Evolutionary conservation across 495 filamentous ascomycete species (phyloP), one percentile per base, ranked within the genome.

Genomic region (Cercophora samala): DNA sequence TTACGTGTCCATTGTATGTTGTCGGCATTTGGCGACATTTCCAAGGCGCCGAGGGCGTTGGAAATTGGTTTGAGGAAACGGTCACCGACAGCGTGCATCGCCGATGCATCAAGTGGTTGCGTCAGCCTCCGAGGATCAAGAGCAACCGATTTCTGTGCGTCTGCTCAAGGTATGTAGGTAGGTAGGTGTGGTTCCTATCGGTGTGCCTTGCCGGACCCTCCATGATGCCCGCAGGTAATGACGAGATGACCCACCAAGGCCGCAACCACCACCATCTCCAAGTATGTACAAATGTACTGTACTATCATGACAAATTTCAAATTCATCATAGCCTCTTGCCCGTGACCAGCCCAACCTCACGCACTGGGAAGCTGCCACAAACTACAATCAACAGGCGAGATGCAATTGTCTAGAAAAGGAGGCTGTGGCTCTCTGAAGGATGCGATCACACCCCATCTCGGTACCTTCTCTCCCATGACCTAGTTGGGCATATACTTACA

Each of bases 11-110:
- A 64, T 68, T 59, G 63, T 46, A 24, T 53, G n/a, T 24, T 37
- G 9, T 64, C 68, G 64, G 66, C 66, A 68, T 23, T 68, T 68
- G 62, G 21, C 61, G 15, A 19, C 6, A 56, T 23, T 21, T 8
- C 53, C 4, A 56, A 23, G n/a, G n/a, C 53, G 53, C 22, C 18
- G 53, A 56, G 53, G n/a, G 22, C 53, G 53, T 56, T 15, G 53
- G 22, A 56, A 56, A 56, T 21, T 56, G 53, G 22, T 56, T 56
- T 56, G n/a, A 46, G 15, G 37, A 46, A 56, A 23, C 53, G 53
- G 53, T 56, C n/a, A 56, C 53, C 19, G 53, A 56, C 53, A 56
- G n/a, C 53, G 8, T 56, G 53, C 53, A 56, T 56, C 53, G n/a
- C 53, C 53, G 53, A 56, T 56, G 53, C 22, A 19, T 3, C n/a